Evolutionary conservation across 768 basidiomycete genomes (phyloP).

Genomic region (Tricholoma matsutake): DNA sequence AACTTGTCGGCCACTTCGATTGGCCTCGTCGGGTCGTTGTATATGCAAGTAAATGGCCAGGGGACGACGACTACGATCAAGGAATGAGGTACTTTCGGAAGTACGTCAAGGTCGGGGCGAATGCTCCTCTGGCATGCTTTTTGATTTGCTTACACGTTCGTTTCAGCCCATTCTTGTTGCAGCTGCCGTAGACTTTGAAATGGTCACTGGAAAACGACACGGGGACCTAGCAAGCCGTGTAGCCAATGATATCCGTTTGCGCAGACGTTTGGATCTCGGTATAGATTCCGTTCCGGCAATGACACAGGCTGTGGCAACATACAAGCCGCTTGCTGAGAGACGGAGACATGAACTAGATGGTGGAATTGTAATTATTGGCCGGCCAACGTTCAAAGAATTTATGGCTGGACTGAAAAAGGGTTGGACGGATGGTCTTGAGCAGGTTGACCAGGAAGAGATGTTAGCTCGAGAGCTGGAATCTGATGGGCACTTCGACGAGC

Average conservation of each 20-base stretch:
- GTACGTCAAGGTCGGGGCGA: constrained; percentile 84
- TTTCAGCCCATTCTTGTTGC: constrained; percentile 88
- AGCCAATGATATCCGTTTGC: constrained; percentile 65
- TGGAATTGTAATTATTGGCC: constrained; percentile 81
- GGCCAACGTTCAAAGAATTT: constrained; percentile 93
- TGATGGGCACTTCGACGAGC: constrained; percentile 80
- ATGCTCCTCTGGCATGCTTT: constrained; percentile 12
- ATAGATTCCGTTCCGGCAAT: constrained; percentile 49
- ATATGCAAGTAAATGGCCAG: constrained; percentile 89
- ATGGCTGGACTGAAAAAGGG: constrained; percentile 83
- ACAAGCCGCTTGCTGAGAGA: constrained; percentile 48
- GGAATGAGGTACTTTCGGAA: constrained; percentile 88
- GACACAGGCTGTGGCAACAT: constrained; percentile 48
- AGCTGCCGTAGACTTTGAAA: constrained; percentile 89
- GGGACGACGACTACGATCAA: constrained; percentile 88
- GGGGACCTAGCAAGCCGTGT: constrained; percentile 83
- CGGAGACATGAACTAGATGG: constrained; percentile 68
- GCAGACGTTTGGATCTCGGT: constrained; percentile 65
- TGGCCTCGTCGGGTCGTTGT: constrained; percentile 79
- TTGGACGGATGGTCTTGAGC: constrained; percentile 72
- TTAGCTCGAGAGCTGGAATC: constrained; percentile 64
- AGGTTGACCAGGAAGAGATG: constrained; percentile 66
- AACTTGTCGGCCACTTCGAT: constrained; percentile 60
- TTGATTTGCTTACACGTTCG: constrained; percentile 10
- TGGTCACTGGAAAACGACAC: constrained; percentile 75